These are phyloP conservation scores for Eimeria maxima DNA, from an alignment of 169 alveolate species.

Conservation along the genomic window DNA sequence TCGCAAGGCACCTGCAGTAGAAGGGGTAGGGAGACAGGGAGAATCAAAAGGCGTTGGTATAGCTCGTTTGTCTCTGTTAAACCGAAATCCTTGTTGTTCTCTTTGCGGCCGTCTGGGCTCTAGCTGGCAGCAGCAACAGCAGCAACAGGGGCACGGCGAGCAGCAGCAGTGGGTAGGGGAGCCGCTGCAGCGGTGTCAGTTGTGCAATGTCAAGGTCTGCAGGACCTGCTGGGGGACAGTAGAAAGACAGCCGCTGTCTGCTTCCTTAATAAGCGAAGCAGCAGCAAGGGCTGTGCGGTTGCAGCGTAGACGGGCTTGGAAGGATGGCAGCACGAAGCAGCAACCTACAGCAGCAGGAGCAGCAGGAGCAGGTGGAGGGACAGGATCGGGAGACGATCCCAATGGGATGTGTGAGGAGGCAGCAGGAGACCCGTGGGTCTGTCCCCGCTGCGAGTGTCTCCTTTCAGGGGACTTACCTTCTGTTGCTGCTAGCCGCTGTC, in stretches of 20 bases:
- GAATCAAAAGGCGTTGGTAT: not conserved
- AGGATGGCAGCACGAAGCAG: slow-evolving; percentile 10
- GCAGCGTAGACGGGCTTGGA: slow-evolving; percentile 65
- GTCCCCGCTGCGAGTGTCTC: slow-evolving; percentile 38
- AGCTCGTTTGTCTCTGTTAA: not conserved
- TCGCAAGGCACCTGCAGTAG: slow-evolving; percentile 16
- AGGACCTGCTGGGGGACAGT: slow-evolving; percentile 57
- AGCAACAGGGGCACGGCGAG: not conserved
- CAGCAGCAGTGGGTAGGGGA: no score
- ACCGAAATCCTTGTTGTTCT: not conserved
- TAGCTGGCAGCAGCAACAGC: slow-evolving; percentile 39
- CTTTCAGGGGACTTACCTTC: not conserved
- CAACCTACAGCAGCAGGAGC: slow-evolving; percentile 7
- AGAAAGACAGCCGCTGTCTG: slow-evolving; percentile 11
- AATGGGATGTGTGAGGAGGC: not conserved
- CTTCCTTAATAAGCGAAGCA: slow-evolving; percentile 29
- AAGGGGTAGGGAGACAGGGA: not conserved
- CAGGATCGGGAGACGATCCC: slow-evolving; percentile 3
- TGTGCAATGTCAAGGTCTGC: slow-evolving; percentile 75
- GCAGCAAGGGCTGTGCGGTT: slow-evolving; percentile 62
- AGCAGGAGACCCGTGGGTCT: not conserved
- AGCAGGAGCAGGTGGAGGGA: slow-evolving; percentile 11
- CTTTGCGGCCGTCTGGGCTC: slow-evolving; percentile 11
- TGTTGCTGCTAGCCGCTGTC: slow-evolving; percentile 15
- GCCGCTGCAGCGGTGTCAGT: slow-evolving; percentile 31